Evolutionary conservation across 805 yeast genomes (phyloP).

Genomic region (Ogataea methylovora): DNA sequence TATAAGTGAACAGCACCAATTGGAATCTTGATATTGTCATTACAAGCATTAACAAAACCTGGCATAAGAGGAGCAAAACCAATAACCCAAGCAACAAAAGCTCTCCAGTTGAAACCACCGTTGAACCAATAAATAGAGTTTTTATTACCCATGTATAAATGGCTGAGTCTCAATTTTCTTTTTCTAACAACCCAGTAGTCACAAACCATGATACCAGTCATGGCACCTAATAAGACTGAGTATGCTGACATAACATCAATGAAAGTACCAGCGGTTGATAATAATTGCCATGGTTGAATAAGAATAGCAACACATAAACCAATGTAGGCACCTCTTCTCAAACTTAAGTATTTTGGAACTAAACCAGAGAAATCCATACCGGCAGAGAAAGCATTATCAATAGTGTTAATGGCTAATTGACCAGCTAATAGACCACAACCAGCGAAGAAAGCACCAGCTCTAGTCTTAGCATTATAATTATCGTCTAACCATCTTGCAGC

Average conservation of each 20-base stretch:
- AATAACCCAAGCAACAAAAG: conserved; percentile 32
- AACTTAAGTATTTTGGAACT: conserved; percentile 34
- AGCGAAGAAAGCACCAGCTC: conserved; percentile 43
- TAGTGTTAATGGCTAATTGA: conserved; percentile 31
- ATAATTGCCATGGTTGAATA: conserved; percentile 34
- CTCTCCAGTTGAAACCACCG: conserved; percentile 70
- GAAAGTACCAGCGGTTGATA: conserved; percentile 27
- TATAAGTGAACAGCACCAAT: conserved; percentile 36
- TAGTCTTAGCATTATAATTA: conserved; percentile 27
- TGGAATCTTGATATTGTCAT: conserved; percentile 19
- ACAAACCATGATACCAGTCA: conserved; percentile 61
- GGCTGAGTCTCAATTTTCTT: conserved; percentile 52
- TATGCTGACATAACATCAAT: conserved; percentile 55
- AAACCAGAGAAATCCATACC: conserved; percentile 46
- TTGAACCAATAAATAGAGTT: conserved; percentile 48
- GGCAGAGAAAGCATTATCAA: conserved; percentile 34
- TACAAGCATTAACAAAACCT: conserved; percentile 30
- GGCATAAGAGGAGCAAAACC: conserved; percentile 44
- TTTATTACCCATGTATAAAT: conserved; percentile 43
- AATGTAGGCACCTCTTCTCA: conserved; percentile 38
- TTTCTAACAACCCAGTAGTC: conserved; percentile 64
- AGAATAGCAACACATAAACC: conserved; percentile 26
- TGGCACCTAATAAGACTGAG: conserved; percentile 67
- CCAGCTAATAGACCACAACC: conserved; percentile 29
- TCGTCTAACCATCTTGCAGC: conserved; percentile 31